Base-by-base conservation (phyloP, 139 green algal species). In the Pseudopediastrum boryanum region DNA sequence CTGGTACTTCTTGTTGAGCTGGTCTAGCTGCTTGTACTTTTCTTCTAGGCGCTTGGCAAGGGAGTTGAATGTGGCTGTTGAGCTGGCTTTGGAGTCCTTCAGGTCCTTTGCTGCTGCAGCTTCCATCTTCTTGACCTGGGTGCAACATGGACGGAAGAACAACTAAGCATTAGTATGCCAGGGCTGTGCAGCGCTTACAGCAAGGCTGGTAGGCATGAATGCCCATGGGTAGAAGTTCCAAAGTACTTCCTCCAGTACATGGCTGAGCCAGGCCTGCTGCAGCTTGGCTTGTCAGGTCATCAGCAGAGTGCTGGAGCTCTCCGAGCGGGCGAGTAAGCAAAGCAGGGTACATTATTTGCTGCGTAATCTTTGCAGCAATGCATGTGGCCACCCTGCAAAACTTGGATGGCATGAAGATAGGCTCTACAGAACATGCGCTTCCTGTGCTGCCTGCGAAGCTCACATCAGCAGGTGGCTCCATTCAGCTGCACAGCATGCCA, bases 1-100 rank as follows among this genome's bases (percentile, higher is more conserved):
- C 69, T 83, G 75, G 69, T 86, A 86, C 69, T 86, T 86, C n/a
- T 5, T 19, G n/a, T 59, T 86, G 39, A 86, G 39, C 2, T 31
- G 39, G 43, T 86, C 75, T 48, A 86, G 82, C 6, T 77, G 46
- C 2, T 70, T 46, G 29, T 72, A 59, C 75, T 75, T 79, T 6
- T 80, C 75, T 3, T 13, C 36, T 27, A 86, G 48, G 2, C 75
- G 67, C 56, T 79, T 63, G 16, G 48, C 35, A 16, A 70, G 48
- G n/a, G 62, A 66, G 38, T 64, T 68, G 29, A 73, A 71, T 21
- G 67, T 72, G 39, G 16, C 44, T 36, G 48, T 66, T 5, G 50
- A 39, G 0, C 43, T 5, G 0, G 74, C 61, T 16, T 21, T n/a
- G 21, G 16, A 21, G 21, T 85, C 74, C 48, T 82, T 82, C 21